phyloP scores from a whole-genome alignment of 2,329 filamentous ascomycete species.

The Penicillium sumatraense region DNA sequence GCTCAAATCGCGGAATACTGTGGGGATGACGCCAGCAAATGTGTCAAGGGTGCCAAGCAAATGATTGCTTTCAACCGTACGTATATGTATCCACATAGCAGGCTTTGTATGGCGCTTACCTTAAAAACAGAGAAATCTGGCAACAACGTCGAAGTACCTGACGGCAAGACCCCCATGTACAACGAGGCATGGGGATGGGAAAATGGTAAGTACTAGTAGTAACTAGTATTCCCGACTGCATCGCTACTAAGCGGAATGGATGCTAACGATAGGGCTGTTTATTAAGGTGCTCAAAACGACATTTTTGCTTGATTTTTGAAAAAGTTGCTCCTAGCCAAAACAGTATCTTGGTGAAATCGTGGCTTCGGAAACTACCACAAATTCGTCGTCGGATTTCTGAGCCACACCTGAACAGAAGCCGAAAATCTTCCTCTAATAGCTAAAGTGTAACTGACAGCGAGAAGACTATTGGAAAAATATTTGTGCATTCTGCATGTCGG shows the following conservation, averaged over 20 bases:
- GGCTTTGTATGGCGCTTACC: not conserved
- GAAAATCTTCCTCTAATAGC: too few species aligned
- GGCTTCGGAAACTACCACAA: too few species aligned
- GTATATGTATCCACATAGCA: not conserved
- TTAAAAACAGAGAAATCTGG: constrained; percentile 16
- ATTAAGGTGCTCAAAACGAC: not conserved
- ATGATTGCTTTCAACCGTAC: constrained; percentile 55
- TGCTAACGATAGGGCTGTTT: not conserved
- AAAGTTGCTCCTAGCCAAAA: too few species aligned
- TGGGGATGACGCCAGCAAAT: constrained; percentile 45
- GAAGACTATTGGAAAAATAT: too few species aligned
- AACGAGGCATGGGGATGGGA: constrained; percentile 19
- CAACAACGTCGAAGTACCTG: constrained; percentile 19
- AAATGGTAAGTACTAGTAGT: constrained; percentile 15
- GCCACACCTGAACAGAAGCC: too few species aligned
- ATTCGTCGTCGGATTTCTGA: too few species aligned
- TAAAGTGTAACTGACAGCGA: too few species aligned
- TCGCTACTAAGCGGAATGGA: too few species aligned
- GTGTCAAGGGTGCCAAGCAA: constrained; percentile 55
- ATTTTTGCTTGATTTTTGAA: not conserved
- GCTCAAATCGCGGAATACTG: constrained; percentile 51
- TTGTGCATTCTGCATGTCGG: too few species aligned
- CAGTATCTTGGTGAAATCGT: not conserved
- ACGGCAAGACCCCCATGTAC: constrained; percentile 23
- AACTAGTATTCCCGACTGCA: too few species aligned